Conservation (phyloP, 2,329 filamentous ascomycete species). For the Aschersonia sp. region DNA sequence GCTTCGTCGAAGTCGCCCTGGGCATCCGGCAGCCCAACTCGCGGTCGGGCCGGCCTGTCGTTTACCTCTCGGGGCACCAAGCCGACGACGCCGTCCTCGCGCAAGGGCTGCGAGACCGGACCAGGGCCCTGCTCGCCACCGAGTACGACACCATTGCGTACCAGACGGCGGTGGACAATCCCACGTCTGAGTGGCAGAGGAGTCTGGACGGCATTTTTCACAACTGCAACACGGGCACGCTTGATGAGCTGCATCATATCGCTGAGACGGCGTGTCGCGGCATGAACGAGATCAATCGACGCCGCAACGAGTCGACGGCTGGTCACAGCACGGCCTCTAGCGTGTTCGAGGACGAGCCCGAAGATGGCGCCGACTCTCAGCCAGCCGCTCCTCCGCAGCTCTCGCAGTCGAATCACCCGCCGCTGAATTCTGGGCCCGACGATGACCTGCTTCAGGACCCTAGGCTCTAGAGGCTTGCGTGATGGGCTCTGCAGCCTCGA, state of each 20-base stretch:
- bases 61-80: constrained; percentile 17
- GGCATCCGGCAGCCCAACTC: constrained; percentile 23
- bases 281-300: constrained; percentile 26
- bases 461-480: no score
- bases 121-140: constrained; percentile 11
- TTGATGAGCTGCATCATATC: constrained; percentile 28
- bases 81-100: constrained; percentile 11
- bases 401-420: constrained; percentile 5
- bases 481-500: no score
- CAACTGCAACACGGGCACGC: constrained; percentile 27
- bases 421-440: no score
- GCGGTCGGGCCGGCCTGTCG: constrained; percentile 16
- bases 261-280: constrained; percentile 27
- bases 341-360: constrained; percentile 14
- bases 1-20: constrained; percentile 29
- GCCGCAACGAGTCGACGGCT: constrained; percentile 15
- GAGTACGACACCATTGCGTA: constrained; percentile 23
- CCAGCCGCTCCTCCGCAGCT: constrained; percentile 1
- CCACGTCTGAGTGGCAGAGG: constrained; percentile 25
- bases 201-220: constrained; percentile 28
- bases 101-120: constrained; percentile 11
- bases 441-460: no score
- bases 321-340: constrained; percentile 13
- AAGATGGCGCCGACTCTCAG: no score
- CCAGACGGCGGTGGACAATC: constrained; percentile 21